Conservation (phyloP, 805 yeast species). For the Sungouiella blattae region DNA sequence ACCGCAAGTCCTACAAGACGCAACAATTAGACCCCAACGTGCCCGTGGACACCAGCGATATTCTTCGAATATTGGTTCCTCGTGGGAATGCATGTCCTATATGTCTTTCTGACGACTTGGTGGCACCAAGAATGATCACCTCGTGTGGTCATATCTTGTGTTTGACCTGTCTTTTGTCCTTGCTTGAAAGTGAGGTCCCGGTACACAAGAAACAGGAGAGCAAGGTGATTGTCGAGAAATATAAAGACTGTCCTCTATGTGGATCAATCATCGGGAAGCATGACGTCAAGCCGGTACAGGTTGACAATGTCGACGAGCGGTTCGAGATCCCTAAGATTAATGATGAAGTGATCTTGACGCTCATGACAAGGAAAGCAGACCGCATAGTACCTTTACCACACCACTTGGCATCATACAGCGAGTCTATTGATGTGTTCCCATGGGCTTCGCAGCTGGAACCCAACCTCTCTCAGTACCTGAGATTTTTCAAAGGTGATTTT, state of each 20-base stretch:
- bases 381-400: conserved; percentile 50
- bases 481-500: conserved; percentile 66
- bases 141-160: conserved; percentile 94
- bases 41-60: conserved; percentile 57
- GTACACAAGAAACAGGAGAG: conserved; percentile 33
- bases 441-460: conserved; percentile 36
- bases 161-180: conserved; percentile 70
- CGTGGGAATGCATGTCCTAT: conserved; percentile 85
- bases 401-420: conserved; percentile 24
- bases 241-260: conserved; percentile 81
- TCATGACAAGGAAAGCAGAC: conserved; percentile 51
- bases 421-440: conserved; percentile 49
- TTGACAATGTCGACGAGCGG: conserved; percentile 46
- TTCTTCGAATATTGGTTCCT: conserved; percentile 72
- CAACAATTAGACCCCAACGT: conserved; percentile 73
- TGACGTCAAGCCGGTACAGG: conserved; percentile 63
- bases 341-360: conserved; percentile 53
- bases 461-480: conserved; percentile 44
- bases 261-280: conserved; percentile 49
- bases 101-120: conserved; percentile 76
- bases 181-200: conserved; percentile 55
- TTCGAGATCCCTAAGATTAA: conserved; percentile 58
- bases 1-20: conserved; percentile 48
- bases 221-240: conserved; percentile 39
- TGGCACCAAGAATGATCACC: conserved; percentile 89